These are phyloP conservation scores for Pseudozyma sp. DNA, from an alignment of 1,284 basidiomycete genomes.

Conservation along the genomic window DNA sequence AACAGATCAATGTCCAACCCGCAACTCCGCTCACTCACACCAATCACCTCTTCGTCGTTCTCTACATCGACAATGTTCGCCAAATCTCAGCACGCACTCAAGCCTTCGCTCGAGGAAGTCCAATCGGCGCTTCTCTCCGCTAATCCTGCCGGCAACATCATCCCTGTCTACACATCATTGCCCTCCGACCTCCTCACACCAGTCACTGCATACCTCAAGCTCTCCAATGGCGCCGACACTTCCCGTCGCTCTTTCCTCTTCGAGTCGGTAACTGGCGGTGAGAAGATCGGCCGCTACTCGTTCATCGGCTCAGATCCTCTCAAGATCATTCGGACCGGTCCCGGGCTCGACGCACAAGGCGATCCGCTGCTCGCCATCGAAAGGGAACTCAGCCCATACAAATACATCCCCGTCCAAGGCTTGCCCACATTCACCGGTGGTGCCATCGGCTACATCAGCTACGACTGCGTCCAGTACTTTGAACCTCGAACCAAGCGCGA, in stretches of 20 bases:
- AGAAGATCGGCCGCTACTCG: constrained; percentile 91
- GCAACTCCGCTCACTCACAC: constrained; percentile 2
- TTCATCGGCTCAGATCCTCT: constrained; percentile 96
- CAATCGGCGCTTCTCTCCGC: constrained; percentile 51
- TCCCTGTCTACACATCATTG: constrained; percentile 90
- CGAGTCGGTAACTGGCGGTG: constrained; percentile 81
- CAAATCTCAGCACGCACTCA: constrained; percentile 35
- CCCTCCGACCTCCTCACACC: constrained; percentile 97
- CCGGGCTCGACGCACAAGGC: constrained; percentile 82
- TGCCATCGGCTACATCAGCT: constrained; percentile 96
- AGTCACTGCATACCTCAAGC: constrained; percentile 93
- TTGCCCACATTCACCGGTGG: constrained; percentile 96
- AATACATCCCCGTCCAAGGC: constrained; percentile 90
- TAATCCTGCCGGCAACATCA: constrained; percentile 77
- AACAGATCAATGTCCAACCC: neutral
- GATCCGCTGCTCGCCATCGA: constrained; percentile 89
- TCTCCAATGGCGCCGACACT: constrained; percentile 86
- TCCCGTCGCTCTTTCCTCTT: constrained; percentile 62
- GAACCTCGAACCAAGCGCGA: constrained; percentile 75
- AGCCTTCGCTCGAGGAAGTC: constrained; percentile 62
- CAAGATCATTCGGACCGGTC: constrained; percentile 89
- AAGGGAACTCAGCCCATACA: constrained; percentile 85
- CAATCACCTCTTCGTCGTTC: neutral
- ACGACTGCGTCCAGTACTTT: constrained; percentile 95
- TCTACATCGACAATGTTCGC: constrained; percentile 5